Evolutionary conservation across 495 filamentous ascomycete species (phyloP).

Genomic region (Penicillium flavigenum): DNA sequence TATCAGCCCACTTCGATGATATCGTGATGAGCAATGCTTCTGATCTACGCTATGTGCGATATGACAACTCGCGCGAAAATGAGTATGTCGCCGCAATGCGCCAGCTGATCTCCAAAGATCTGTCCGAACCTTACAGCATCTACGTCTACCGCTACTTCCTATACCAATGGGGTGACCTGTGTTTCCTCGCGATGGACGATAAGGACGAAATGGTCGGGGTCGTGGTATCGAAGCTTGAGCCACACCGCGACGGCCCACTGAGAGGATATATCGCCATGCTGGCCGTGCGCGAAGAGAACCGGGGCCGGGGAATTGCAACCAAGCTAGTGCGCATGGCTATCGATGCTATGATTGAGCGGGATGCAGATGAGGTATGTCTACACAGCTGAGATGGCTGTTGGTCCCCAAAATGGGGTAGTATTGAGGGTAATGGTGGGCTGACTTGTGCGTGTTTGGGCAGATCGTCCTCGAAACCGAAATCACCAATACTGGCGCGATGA

Average conservation of each 20-base stretch:
- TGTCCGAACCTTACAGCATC: conserved; percentile 98
- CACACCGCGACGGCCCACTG: conserved; percentile 73
- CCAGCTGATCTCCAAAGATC: conserved; percentile 90
- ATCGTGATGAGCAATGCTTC: conserved; percentile 34
- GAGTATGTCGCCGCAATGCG: conserved; percentile 84
- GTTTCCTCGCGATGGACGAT: conserved; percentile 80
- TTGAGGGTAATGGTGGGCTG: conserved; percentile 9
- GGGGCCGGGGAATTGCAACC: conserved; percentile 88
- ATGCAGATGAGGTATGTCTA: conserved; percentile 77
- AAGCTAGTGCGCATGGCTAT: conserved; percentile 86
- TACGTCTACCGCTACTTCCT: conserved; percentile 99
- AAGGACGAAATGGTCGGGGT: conserved; percentile 69
- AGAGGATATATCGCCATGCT: conserved; percentile 99
- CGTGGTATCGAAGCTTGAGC: conserved; percentile 94
- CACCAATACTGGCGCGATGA: conserved; percentile 87
- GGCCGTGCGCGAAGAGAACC: conserved; percentile 73
- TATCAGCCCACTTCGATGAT: conserved; percentile 13
- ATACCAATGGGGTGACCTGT: conserved; percentile 96
- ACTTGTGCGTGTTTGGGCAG: conserved; percentile 37
- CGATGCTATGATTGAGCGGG: conserved; percentile 78
- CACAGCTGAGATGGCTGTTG: background rate
- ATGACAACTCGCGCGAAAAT: conserved; percentile 73
- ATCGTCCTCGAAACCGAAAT: conserved; percentile 96
- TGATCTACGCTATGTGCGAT: conserved; percentile 77
- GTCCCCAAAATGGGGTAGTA: background rate